Base-by-base conservation (phyloP, 345 rosid genomes). In the Eutrema heterophyllum region DNA sequence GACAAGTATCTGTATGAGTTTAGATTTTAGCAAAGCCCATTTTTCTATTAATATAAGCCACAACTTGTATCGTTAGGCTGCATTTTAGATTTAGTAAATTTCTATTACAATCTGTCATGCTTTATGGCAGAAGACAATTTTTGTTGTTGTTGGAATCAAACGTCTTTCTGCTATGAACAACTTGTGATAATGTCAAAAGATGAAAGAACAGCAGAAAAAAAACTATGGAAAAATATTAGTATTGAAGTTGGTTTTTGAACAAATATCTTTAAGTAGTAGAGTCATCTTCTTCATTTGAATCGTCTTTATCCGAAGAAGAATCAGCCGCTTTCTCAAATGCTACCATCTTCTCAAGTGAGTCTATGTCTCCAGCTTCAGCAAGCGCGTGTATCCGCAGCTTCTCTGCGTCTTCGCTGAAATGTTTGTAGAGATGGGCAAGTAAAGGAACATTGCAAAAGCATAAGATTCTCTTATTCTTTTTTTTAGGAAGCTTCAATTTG, bases 341-440 rank as follows among this genome's bases (percentile, higher is more conserved):
- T 32, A 88, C 87, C 99, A 90, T 88, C 79, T 86, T 89, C 80
- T 91, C 94, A 13, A 95, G 96, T 2, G 91, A 86, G 36, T 77
- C 97, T 68, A 95, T 62, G 74, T 89, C 96, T 36, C 99, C 98
- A 18, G 87, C 92, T 83, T 89, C 97, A 12, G 92, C 75, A 16
- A 84, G 86, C 1, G 98, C 86, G 40, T 92, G 97, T 74, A 83
- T 21, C 44, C 98, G 80, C 65, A 95, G 88, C 61, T 87, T 88
- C 36, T 89, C 94, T 0, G 84, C 89, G 49, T 90, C 98, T 49
- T 95, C 97, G n/a, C 99, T 92, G 89, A 56, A 66, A 12, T 24
- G 16, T 64, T 55, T 32, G 15, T 27, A 70, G 46, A 62, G 29
- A 56, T 29, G 60, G 29, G 18, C 44, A 72, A 44, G 33, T 15